phyloP scores from a whole-genome alignment of 805 yeast genomes.

The Saccharomycopsis malanga region DNA sequence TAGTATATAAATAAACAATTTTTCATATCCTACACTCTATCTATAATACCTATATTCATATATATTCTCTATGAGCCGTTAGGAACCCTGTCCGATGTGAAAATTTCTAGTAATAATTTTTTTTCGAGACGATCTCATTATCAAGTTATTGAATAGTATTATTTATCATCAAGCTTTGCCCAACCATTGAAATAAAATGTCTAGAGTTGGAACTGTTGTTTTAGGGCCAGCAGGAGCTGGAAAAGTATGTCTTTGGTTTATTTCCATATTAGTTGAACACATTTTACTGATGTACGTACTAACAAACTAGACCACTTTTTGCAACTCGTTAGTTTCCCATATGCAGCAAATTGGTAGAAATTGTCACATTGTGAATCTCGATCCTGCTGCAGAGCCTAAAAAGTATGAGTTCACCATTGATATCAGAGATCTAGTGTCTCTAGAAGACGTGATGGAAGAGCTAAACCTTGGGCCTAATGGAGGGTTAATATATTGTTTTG shows the following conservation, averaged over 20 bases:
- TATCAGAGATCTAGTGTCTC: conserved; percentile 65
- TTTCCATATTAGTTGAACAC: too few species aligned
- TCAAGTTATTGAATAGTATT: too few species aligned
- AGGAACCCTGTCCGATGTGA: too few species aligned
- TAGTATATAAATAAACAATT: too few species aligned
- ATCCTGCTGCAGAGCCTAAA: conserved; percentile 78
- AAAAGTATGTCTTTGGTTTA: conserved; percentile 32
- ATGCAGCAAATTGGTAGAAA: conserved; percentile 88
- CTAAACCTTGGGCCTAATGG: conserved; percentile 79
- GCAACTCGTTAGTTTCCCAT: conserved; percentile 78
- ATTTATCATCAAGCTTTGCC: too few species aligned
- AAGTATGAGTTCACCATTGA: conserved; percentile 72
- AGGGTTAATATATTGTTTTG: conserved; percentile 88
- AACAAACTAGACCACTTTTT: conserved; percentile 73
- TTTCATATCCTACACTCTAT: too few species aligned
- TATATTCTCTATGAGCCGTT: too few species aligned
- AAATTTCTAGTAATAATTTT: too few species aligned
- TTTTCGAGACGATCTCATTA: too few species aligned
- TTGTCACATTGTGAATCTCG: conserved; percentile 91
- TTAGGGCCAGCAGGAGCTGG: conserved; percentile 99
- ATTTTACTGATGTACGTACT: background rate
- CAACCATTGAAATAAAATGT: too few species aligned
- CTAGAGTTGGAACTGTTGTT: conserved; percentile 89
- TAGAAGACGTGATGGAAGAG: conserved; percentile 74
- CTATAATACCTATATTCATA: too few species aligned